A percentile compares a stretch with the other conserved stretches of the same genome.
Conservation (phyloP, 495 filamentous ascomycete species). For the Ramalina peruviana region DNA sequence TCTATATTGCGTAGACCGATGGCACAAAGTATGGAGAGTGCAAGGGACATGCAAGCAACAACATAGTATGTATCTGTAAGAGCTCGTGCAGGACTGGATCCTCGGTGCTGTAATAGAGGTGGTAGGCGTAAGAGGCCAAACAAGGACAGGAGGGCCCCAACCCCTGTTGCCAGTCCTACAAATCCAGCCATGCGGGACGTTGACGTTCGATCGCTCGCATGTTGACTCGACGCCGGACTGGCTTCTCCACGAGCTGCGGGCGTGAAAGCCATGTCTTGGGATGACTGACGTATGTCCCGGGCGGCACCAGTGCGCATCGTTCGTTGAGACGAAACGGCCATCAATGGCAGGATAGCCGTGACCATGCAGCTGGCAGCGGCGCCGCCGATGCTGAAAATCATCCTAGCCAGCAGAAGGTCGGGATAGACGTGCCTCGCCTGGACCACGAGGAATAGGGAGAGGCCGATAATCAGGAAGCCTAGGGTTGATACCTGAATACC, state of each 20-base stretch:
- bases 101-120: conserved; percentile 53
- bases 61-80: conserved; percentile 74
- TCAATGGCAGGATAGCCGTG: conserved; percentile 79
- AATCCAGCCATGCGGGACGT: conserved; percentile 66
- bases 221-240: too few relatives aligned
- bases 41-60: conserved; percentile 55
- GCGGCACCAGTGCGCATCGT: neutral
- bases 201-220: conserved; percentile 15
- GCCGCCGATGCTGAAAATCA: conserved; percentile 81
- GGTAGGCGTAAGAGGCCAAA: conserved; percentile 75
- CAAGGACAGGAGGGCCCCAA: conserved; percentile 77
- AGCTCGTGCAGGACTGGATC: conserved; percentile 49
- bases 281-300: neutral
- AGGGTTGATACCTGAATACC: conserved; percentile 49
- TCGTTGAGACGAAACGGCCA: conserved; percentile 34
- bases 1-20: conserved; percentile 66
- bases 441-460: conserved; percentile 67
- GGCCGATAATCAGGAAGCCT: conserved; percentile 67
- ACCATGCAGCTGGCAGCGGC: conserved; percentile 96
- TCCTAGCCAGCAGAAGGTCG: conserved; percentile 68
- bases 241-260: too few relatives aligned
- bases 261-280: neutral
- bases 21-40: conserved; percentile 60
- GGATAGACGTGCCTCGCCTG: conserved; percentile 81
- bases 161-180: conserved; percentile 84